A percentile compares a stretch with the other conserved stretches of the same genome.
These are phyloP conservation scores for Ocimum tenuiflorum DNA, from an alignment of 257 asterid genomes.

Conservation along the genomic window DNA sequence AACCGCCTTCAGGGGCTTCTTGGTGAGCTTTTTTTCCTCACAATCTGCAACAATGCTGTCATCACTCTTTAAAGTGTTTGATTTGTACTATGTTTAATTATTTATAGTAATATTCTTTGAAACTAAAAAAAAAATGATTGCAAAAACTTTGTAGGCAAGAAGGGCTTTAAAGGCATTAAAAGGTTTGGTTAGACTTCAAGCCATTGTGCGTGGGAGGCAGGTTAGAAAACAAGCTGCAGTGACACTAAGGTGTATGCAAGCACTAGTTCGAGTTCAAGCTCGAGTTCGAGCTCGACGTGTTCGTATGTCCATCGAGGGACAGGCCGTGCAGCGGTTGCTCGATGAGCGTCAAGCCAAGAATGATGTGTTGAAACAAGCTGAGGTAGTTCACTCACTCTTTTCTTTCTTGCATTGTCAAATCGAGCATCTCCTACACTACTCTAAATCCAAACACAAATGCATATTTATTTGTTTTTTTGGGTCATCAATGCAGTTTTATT, in stretches of 20 bases:
- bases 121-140: not conserved
- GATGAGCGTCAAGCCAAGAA: conserved; percentile 53
- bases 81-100: not conserved
- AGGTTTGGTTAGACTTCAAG: conserved; percentile 94
- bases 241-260: conserved; percentile 94
- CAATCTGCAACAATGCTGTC: not conserved
- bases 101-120: not conserved
- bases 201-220: conserved; percentile 82
- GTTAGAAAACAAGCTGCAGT: conserved; percentile 93
- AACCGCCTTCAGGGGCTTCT: conserved; percentile 81
- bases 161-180: conserved; percentile 85
- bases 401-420: not conserved
- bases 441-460: no score
- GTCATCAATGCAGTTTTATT: no score
- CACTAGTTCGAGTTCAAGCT: conserved; percentile 94
- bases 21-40: conserved; percentile 35
- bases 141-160: conserved; percentile 60
- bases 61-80: not conserved
- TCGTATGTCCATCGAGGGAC: conserved; percentile 81
- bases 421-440: no score
- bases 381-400: conserved; percentile 35
- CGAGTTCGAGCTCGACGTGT: conserved; percentile 88
- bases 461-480: no score
- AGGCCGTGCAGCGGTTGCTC: conserved; percentile 68
- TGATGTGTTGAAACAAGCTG: conserved; percentile 60